Evolutionary conservation across 1,284 basidiomycete genomes (phyloP).

Genomic region (Fomitopsis palustris): DNA sequence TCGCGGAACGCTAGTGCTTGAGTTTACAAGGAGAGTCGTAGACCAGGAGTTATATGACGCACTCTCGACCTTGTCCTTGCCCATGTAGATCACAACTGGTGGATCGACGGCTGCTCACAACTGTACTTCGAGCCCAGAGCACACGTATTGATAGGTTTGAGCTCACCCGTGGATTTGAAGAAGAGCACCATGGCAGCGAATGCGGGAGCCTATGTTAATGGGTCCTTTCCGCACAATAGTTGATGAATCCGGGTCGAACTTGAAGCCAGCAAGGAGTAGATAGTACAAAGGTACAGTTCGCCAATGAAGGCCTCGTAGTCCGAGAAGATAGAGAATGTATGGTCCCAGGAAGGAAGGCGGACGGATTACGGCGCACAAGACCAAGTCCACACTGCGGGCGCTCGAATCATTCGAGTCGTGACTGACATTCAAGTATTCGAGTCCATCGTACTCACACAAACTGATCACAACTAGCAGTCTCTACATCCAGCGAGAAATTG

Average conservation of each 20-base stretch:
- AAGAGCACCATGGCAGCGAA: conserved; percentile 59
- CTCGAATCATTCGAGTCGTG: too few species aligned
- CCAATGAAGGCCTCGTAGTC: too few species aligned
- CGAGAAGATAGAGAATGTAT: too few species aligned
- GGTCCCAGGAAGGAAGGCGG: too few species aligned
- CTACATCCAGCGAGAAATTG: background rate
- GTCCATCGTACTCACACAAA: too few species aligned
- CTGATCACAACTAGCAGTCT: background rate
- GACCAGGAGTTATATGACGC: conserved; percentile 24
- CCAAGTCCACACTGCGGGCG: too few species aligned
- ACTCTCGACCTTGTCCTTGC: conserved; percentile 97
- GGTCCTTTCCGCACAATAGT: too few species aligned
- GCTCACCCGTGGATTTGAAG: conserved; percentile 59
- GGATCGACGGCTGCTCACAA: conserved; percentile 48
- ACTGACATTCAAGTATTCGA: too few species aligned
- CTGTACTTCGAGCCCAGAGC: background rate
- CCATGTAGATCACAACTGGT: conserved; percentile 86
- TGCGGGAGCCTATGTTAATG: background rate
- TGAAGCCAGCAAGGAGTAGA: too few species aligned
- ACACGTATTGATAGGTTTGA: background rate
- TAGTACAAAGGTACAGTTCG: too few species aligned
- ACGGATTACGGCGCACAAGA: too few species aligned
- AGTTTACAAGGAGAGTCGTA: background rate
- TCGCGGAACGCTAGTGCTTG: conserved; percentile 9
- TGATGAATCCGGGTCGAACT: too few species aligned